Evolutionary conservation across 129 eudicot genomes (phyloP).

Genomic region (Pseudognaphalium luteoalbum): DNA sequence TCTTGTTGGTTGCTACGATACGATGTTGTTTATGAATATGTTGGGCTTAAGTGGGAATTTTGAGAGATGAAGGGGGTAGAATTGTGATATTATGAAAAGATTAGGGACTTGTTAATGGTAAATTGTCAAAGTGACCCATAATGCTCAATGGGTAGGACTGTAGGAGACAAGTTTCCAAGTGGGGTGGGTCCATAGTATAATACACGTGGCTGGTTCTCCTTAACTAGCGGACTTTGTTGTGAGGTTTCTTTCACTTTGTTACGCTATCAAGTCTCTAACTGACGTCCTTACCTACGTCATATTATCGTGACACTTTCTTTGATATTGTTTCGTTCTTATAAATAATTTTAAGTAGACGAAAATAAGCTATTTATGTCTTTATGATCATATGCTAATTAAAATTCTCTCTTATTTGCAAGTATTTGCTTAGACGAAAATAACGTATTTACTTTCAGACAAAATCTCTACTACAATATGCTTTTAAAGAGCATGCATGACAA

Average conservation of each 20-base stretch:
- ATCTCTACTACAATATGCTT: too few species aligned
- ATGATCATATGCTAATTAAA: too few species aligned
- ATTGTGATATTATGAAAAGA: not conserved
- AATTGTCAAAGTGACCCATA: constrained; percentile 16
- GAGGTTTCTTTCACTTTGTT: constrained; percentile 26
- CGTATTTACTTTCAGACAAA: too few species aligned
- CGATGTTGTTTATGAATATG: not conserved
- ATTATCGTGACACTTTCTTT: too few species aligned
- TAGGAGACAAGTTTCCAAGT: constrained; percentile 29
- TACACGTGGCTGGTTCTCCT: constrained; percentile 31
- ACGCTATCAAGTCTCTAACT: constrained; percentile 20
- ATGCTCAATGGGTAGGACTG: constrained; percentile 21
- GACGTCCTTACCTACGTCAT: constrained; percentile 25
- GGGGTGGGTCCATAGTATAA: constrained; percentile 23
- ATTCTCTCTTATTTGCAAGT: too few species aligned
- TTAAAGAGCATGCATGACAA: too few species aligned
- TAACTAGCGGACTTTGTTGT: constrained; percentile 32
- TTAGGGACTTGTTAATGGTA: not conserved
- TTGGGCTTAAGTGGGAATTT: not conserved
- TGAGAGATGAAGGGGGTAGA: not conserved
- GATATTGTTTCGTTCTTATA: too few species aligned
- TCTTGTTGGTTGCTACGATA: not conserved
- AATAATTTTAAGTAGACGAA: too few species aligned
- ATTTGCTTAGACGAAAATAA: too few species aligned
- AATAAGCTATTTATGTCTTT: too few species aligned